Percentiles rank a stretch among this genome's conserved stretches.
Conservation (phyloP, 139 green algal genomes). For the Chlorella vulgaris region DNA sequence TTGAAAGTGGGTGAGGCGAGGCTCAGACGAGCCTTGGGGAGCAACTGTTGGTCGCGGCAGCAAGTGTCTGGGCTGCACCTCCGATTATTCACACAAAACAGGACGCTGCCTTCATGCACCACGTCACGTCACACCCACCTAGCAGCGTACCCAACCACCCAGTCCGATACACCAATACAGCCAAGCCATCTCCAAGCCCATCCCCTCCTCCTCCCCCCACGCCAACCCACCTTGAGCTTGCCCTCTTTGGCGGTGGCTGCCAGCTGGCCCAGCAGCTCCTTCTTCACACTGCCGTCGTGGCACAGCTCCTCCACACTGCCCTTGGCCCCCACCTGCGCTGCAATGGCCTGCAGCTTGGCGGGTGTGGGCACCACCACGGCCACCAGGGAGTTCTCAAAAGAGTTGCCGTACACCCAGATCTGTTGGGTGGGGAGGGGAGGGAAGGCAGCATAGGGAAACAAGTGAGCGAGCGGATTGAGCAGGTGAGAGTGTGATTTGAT, state of each 20-base stretch:
- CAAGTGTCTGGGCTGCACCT: too few relatives aligned
- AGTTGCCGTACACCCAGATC: slow-evolving; percentile 96
- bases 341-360: slow-evolving; percentile 66
- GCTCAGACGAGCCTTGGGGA: too few relatives aligned
- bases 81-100: too few relatives aligned
- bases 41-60: too few relatives aligned
- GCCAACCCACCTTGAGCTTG: slow-evolving; percentile 75
- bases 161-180: too few relatives aligned
- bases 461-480: neutral
- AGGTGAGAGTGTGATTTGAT: too few relatives aligned
- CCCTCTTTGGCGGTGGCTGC: slow-evolving; percentile 76
- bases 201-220: neutral
- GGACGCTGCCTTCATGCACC: too few relatives aligned
- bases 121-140: too few relatives aligned
- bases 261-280: slow-evolving; percentile 57
- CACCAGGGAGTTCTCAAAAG: slow-evolving; percentile 86
- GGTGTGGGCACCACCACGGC: slow-evolving; percentile 86
- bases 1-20: too few relatives aligned
- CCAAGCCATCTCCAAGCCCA: neutral
- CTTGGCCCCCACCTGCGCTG: slow-evolving; percentile 51
- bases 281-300: slow-evolving; percentile 36
- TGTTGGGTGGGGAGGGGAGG: slow-evolving; percentile 36
- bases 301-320: slow-evolving; percentile 41
- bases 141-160: too few relatives aligned
- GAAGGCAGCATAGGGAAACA: neutral